Evolutionary conservation across 352 stramenopile genomes (phyloP).

Genomic region (Globisporangium rhizosaccharum): DNA sequence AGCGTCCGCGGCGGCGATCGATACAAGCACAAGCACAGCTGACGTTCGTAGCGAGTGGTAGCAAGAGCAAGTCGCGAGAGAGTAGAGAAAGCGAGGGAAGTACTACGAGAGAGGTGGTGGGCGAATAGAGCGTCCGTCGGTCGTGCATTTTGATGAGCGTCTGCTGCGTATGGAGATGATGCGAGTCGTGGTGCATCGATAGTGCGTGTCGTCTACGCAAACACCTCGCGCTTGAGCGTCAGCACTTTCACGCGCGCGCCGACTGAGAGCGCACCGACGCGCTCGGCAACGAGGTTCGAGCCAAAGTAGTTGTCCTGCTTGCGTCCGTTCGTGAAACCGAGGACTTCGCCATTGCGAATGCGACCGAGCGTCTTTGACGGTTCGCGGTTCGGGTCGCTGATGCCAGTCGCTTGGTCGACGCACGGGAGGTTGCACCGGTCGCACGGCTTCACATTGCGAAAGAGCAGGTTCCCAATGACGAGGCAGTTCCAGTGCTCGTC

Average conservation of each 20-base stretch:
- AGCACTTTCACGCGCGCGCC: conserved; percentile 56
- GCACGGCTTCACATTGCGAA: conserved; percentile 76
- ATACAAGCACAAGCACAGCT: conserved; percentile 33
- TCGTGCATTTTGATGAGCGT: no score
- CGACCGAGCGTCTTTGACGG: conserved; percentile 43
- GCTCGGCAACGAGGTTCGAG: conserved; percentile 64
- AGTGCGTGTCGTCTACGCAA: conserved; percentile 19
- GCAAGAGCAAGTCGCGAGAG: no score
- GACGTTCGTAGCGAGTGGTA: neutral
- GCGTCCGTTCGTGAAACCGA: conserved; percentile 54
- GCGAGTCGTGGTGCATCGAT: no score
- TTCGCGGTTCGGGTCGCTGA: conserved; percentile 36
- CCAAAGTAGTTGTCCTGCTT: conserved; percentile 68
- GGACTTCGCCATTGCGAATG: conserved; percentile 48
- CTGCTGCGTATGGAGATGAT: no score
- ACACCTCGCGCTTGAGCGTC: conserved; percentile 55
- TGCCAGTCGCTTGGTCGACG: conserved; percentile 64
- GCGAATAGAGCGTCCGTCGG: no score
- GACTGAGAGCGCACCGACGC: conserved; percentile 25
- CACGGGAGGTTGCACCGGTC: conserved; percentile 71
- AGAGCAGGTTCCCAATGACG: conserved; percentile 39
- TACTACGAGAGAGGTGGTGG: no score
- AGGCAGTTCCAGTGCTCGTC: conserved; percentile 76
- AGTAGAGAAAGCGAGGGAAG: no score
- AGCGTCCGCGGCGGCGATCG: conserved; percentile 47